Conservation (phyloP, 306 rosid genomes). For the Castanea crenata region DNA sequence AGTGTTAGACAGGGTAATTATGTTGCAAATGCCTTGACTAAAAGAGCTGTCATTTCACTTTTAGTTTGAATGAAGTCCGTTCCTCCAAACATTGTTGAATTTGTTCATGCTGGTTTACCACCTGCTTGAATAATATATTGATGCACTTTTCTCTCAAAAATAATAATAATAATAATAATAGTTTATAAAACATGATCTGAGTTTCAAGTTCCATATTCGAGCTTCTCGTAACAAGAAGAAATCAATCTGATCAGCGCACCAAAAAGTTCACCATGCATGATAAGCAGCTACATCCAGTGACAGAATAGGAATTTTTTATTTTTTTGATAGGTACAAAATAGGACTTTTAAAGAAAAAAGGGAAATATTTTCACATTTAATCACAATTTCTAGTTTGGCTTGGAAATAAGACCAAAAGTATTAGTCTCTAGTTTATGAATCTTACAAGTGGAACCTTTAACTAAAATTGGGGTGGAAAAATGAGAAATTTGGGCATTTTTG, state of each 20-base stretch:
- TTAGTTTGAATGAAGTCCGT: too few species aligned
- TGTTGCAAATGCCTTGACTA: too few species aligned
- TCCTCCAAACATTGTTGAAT: too few species aligned
- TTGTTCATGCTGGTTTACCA: too few species aligned
- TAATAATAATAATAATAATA: too few species aligned
- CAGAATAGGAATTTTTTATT: not conserved
- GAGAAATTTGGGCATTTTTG: conserved; percentile 14
- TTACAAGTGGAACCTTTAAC: conserved; percentile 25
- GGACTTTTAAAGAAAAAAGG: not conserved
- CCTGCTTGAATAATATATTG: too few species aligned
- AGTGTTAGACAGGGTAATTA: too few species aligned
- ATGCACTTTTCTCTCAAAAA: too few species aligned
- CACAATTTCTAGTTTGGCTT: conserved; percentile 4
- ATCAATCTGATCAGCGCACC: not conserved
- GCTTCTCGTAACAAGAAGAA: not conserved
- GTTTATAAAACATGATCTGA: too few species aligned
- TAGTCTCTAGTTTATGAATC: conserved; percentile 6
- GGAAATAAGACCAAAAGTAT: not conserved
- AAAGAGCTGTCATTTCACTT: too few species aligned
- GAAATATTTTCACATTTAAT: conserved; percentile 7
- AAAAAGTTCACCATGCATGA: not conserved
- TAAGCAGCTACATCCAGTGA: too few species aligned
- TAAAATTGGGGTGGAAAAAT: not conserved
- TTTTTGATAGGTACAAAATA: not conserved
- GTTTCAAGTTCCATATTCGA: not conserved